Percentiles rank a stretch among this genome's conserved stretches.
Evolutionary conservation across 352 stramenopile genomes (phyloP).

Genomic region (Pythium biforme): DNA sequence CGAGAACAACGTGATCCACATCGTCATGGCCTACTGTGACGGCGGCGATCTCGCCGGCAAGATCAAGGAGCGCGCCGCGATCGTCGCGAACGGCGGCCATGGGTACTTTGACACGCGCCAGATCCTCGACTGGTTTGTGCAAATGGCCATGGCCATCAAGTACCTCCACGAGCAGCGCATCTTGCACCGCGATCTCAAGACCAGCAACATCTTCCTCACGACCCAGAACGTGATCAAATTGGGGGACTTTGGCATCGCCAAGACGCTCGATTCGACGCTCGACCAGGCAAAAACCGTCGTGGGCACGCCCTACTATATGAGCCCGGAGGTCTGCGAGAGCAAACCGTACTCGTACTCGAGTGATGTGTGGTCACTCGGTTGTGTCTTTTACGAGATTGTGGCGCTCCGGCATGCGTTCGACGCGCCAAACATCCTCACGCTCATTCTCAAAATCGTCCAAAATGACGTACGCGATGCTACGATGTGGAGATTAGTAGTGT

Average conservation of each 20-base stretch:
- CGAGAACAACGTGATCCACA: conserved; percentile 81
- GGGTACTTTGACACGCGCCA: conserved; percentile 60
- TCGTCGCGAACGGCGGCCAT: conserved; percentile 30
- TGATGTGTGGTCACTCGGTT: conserved; percentile 93
- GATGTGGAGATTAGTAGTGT: neutral
- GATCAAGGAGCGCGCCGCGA: conserved; percentile 52
- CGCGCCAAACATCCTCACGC: conserved; percentile 75
- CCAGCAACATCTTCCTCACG: conserved; percentile 92
- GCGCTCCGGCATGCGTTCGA: conserved; percentile 85
- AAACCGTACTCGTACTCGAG: conserved; percentile 91
- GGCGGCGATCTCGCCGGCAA: conserved; percentile 77
- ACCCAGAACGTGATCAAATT: conserved; percentile 88
- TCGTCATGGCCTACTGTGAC: conserved; percentile 96
- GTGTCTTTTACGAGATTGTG: conserved; percentile 89
- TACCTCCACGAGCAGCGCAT: conserved; percentile 92
- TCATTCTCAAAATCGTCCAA: conserved; percentile 85
- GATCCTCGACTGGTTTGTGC: conserved; percentile 90
- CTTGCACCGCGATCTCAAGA: conserved; percentile 94
- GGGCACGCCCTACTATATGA: conserved; percentile 94
- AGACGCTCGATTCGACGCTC: conserved; percentile 78
- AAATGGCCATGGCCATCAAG: conserved; percentile 93
- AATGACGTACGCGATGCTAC: conserved; percentile 43
- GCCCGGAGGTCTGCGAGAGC: conserved; percentile 91
- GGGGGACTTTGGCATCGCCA: conserved; percentile 93
- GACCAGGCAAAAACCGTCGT: conserved; percentile 89